A percentile compares a stretch with the other conserved stretches of the same genome.
phyloP scores from a whole-genome alignment of 2,329 filamentous ascomycete genomes.

The Botryosphaeria dothidea region DNA sequence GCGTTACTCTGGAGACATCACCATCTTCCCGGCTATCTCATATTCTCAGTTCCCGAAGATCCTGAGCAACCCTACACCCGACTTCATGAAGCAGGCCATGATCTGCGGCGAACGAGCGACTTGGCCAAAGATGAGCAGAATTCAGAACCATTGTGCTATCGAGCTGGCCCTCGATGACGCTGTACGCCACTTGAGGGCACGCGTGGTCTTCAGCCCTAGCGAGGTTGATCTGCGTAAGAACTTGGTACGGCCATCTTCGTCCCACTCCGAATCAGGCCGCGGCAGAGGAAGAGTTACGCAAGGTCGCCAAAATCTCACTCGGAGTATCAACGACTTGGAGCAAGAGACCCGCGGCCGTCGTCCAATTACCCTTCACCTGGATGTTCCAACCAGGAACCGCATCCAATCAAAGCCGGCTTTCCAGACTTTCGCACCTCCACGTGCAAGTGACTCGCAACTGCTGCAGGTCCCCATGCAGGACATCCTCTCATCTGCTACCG shows the following conservation, averaged over 20 bases:
- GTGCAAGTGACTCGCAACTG: conserved; percentile 13
- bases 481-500: conserved; percentile 19
- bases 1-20: conserved; percentile 93
- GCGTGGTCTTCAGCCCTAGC: conserved; percentile 68
- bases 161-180: conserved; percentile 80
- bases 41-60: conserved; percentile 74
- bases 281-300: neutral
- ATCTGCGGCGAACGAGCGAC: conserved; percentile 81
- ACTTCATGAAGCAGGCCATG: conserved; percentile 82
- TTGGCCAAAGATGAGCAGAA: conserved; percentile 85
- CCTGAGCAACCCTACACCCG: conserved; percentile 78
- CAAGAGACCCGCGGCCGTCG: neutral
- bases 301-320: neutral
- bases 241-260: conserved; percentile 26
- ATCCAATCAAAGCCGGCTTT: neutral
- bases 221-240: conserved; percentile 48
- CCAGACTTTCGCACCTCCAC: neutral
- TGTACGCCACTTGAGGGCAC: conserved; percentile 66
- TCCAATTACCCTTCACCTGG: conserved; percentile 2
- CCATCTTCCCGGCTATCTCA: conserved; percentile 79
- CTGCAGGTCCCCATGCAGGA: conserved; percentile 12
- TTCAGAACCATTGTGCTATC: conserved; percentile 84
- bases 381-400: neutral
- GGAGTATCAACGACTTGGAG: conserved; percentile 12
- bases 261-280: conserved; percentile 17